A percentile compares a stretch with the other conserved stretches of the same genome.
Conservation (phyloP, 23 red algal genomes). For the Agarophyton chilense region DNA sequence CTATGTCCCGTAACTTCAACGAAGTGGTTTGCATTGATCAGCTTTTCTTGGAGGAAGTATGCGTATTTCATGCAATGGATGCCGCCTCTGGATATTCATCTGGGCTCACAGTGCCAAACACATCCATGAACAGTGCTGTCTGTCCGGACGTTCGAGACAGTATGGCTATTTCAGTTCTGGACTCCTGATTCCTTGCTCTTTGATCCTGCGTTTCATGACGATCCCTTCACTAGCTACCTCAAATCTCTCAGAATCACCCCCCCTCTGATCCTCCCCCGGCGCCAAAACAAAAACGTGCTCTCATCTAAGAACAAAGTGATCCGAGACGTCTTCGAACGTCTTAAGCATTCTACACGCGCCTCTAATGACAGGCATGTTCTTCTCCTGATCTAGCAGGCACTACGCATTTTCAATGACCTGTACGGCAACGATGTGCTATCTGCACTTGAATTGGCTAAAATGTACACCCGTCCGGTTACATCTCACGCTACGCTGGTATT, state of each 20-base stretch:
- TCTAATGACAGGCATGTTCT: not conserved
- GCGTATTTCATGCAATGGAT: slow-evolving; percentile 36
- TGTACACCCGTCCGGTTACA: not conserved
- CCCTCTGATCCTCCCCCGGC: not conserved
- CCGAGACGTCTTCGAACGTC: not conserved
- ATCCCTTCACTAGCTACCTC: not conserved
- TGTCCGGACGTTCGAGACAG: not conserved
- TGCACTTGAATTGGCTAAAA: slow-evolving; percentile 1
- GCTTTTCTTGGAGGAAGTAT: not conserved
- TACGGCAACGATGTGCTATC: slow-evolving; percentile 27
- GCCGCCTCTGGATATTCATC: slow-evolving; percentile 9
- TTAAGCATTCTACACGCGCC: not conserved
- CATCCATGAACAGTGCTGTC: not conserved
- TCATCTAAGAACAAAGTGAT: slow-evolving; percentile 3
- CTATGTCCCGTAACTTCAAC: slow-evolving; percentile 22
- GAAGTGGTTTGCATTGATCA: slow-evolving; percentile 31
- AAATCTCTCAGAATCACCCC: not conserved
- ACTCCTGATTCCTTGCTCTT: slow-evolving; percentile 10
- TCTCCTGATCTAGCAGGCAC: not conserved
- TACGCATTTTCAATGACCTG: slow-evolving; percentile 4
- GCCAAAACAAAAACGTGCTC: slow-evolving; percentile 39
- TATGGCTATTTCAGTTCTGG: slow-evolving; percentile 26
- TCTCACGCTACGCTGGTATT: not conserved
- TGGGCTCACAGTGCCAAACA: not conserved
- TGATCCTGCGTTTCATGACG: slow-evolving; percentile 40